Conservation (phyloP, 208 protist genomes). For the Trypanosoma platydactyli region DNA sequence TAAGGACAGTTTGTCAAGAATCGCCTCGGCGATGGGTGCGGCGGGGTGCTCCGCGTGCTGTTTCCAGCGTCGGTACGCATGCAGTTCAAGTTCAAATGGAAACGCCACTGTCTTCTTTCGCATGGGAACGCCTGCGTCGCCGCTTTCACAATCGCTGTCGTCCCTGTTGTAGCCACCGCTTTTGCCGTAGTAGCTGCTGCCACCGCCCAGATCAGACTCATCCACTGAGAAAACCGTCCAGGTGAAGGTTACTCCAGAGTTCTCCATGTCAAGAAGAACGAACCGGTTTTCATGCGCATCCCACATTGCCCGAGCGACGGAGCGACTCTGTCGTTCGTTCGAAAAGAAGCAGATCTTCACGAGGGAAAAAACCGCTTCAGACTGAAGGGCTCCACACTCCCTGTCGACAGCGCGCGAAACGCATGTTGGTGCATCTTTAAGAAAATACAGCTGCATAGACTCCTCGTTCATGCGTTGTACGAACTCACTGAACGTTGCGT, state of each 20-base stretch:
- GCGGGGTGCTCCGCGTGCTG: constrained; percentile 74
- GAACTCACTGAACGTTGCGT: constrained; percentile 81
- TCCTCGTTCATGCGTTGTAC: constrained; percentile 86
- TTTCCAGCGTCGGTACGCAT: constrained; percentile 78
- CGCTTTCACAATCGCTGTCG: constrained; percentile 9
- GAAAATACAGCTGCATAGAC: constrained; percentile 87
- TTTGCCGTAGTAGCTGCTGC: not conserved
- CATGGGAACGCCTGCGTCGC: constrained; percentile 13
- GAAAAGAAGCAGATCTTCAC: constrained; percentile 87
- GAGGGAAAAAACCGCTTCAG: constrained; percentile 62
- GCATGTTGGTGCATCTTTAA: constrained; percentile 75
- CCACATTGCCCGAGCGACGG: constrained; percentile 79
- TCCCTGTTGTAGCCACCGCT: not conserved
- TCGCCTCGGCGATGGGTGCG: constrained; percentile 64
- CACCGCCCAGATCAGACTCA: constrained; percentile 43
- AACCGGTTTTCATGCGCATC: constrained; percentile 73
- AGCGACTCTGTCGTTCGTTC: constrained; percentile 75
- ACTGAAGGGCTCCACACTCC: constrained; percentile 68
- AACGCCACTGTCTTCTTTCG: constrained; percentile 86
- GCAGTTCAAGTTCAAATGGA: constrained; percentile 85
- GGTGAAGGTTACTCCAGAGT: constrained; percentile 73
- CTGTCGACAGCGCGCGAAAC: constrained; percentile 81
- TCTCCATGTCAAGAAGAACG: constrained; percentile 81
- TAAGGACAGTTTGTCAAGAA: constrained; percentile 79
- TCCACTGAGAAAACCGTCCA: constrained; percentile 88